A percentile compares a stretch with the other conserved stretches of the same genome.
Conservation (phyloP, 805 yeast species). For the Isabelozyma heimii region DNA sequence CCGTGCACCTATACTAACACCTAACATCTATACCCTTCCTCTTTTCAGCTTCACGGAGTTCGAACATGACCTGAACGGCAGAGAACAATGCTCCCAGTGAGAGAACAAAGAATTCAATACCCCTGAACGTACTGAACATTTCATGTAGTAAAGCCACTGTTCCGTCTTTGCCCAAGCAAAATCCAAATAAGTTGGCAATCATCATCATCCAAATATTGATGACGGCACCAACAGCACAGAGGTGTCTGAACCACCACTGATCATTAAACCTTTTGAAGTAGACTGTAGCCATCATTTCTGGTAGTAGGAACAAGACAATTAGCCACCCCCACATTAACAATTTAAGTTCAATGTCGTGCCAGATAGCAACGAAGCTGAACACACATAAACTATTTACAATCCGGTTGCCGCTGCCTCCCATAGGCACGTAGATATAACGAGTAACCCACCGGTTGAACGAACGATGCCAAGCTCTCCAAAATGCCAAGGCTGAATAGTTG, state of each 20-base stretch:
- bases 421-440: slow-evolving; percentile 84
- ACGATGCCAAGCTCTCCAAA: slow-evolving; percentile 99
- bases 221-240: slow-evolving; percentile 87
- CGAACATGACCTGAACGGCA: slow-evolving; percentile 93
- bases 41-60: slow-evolving; percentile 80
- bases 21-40: slow-evolving; percentile 79
- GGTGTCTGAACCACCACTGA: slow-evolving; percentile 71
- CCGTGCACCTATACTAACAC: slow-evolving; percentile 42
- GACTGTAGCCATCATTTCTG: slow-evolving; percentile 70
- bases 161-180: slow-evolving; percentile 91
- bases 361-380: slow-evolving; percentile 91
- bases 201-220: slow-evolving; percentile 96
- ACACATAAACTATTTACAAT: slow-evolving; percentile 77
- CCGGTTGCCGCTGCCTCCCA: slow-evolving; percentile 80
- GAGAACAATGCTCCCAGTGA: slow-evolving; percentile 71
- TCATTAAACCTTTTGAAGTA: slow-evolving; percentile 38
- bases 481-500: slow-evolving; percentile 88
- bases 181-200: slow-evolving; percentile 93
- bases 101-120: slow-evolving; percentile 58
- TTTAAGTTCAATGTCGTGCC: slow-evolving; percentile 95
- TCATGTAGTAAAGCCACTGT: slow-evolving; percentile 60
- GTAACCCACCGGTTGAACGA: slow-evolving; percentile 88
- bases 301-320: slow-evolving; percentile 79
- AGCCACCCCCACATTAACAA: slow-evolving; percentile 95
- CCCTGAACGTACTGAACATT: slow-evolving; percentile 69